Evolutionary conservation across 164 flowering plant genomes (phyloP).

Genomic region (Warburgia ugandensis): DNA sequence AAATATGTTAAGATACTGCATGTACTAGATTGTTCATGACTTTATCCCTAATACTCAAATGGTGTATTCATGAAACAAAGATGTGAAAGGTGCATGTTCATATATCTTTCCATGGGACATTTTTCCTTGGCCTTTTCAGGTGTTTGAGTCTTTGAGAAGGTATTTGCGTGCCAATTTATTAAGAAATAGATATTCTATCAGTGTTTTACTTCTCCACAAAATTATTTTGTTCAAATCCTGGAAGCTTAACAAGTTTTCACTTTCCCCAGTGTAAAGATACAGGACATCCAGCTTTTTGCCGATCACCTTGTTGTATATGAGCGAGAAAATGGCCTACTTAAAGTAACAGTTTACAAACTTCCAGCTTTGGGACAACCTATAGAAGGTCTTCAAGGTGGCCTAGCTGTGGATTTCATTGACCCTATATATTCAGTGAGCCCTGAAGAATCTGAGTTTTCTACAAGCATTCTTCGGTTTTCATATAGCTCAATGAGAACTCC

Average conservation of each 20-base stretch:
- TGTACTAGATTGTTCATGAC: too few relatives aligned
- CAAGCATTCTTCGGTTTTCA: constrained; percentile 55
- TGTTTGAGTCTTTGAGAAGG: not conserved
- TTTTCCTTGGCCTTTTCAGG: not conserved
- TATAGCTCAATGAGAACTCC: constrained; percentile 91
- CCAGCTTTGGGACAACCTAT: constrained; percentile 61
- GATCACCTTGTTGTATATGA: constrained; percentile 60
- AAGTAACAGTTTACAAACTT: constrained; percentile 50
- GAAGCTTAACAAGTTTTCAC: constrained; percentile 2
- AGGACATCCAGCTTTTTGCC: constrained; percentile 52
- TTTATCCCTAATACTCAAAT: too few relatives aligned
- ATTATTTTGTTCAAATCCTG: not conserved
- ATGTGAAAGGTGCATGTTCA: not conserved
- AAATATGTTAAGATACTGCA: too few relatives aligned
- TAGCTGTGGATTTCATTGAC: constrained; percentile 62
- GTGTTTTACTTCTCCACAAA: not conserved
- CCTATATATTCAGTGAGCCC: constrained; percentile 58
- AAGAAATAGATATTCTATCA: not conserved
- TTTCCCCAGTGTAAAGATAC: constrained; percentile 65
- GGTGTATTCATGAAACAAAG: too few relatives aligned
- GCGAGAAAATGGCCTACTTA: constrained; percentile 75
- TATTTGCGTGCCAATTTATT: not conserved
- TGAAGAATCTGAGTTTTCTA: constrained; percentile 50
- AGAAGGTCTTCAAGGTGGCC: constrained; percentile 49
- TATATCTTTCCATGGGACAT: not conserved